These are phyloP conservation scores for Sporisorium sorghi DNA, from an alignment of 1,284 basidiomycete genomes.

Conservation along the genomic window DNA sequence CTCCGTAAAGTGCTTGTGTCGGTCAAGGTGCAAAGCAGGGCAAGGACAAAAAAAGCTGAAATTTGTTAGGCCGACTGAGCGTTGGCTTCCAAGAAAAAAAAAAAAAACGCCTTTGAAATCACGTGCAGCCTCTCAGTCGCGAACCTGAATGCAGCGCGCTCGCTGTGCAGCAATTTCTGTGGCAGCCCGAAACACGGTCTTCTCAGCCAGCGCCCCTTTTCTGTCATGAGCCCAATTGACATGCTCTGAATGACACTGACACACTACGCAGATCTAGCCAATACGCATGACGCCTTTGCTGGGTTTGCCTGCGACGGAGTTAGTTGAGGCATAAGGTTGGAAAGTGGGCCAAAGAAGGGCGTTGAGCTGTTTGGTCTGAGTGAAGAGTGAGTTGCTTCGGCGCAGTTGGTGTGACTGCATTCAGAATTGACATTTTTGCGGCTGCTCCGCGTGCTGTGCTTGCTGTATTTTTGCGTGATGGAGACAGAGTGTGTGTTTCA, in stretches of 20 bases:
- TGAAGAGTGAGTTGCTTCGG: too few species aligned
- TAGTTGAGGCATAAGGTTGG: too few species aligned
- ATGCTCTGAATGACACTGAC: not conserved
- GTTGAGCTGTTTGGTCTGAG: slow-evolving; percentile 15
- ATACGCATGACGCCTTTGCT: too few species aligned
- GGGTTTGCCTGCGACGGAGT: too few species aligned
- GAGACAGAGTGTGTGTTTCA: not conserved
- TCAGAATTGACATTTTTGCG: not conserved
- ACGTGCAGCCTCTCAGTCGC: slow-evolving; percentile 30
- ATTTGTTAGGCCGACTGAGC: slow-evolving; percentile 1
- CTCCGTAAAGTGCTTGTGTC: not conserved
- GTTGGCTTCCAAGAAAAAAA: not conserved
- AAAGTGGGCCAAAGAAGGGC: too few species aligned
- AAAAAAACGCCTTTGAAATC: slow-evolving; percentile 10
- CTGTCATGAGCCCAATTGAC: not conserved
- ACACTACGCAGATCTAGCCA: not conserved
- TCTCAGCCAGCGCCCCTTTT: not conserved
- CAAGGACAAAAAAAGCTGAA: not conserved
- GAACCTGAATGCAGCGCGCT: slow-evolving; percentile 39
- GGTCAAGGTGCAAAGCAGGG: not conserved
- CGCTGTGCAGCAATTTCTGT: slow-evolving; percentile 18
- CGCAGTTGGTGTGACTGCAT: too few species aligned
- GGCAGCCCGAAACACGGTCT: slow-evolving; percentile 12
- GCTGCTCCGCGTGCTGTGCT: slow-evolving; percentile 3
- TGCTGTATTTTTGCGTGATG: too few species aligned